Conservation (phyloP, 129 eudicot species). For the Arctium lappa region DNA sequence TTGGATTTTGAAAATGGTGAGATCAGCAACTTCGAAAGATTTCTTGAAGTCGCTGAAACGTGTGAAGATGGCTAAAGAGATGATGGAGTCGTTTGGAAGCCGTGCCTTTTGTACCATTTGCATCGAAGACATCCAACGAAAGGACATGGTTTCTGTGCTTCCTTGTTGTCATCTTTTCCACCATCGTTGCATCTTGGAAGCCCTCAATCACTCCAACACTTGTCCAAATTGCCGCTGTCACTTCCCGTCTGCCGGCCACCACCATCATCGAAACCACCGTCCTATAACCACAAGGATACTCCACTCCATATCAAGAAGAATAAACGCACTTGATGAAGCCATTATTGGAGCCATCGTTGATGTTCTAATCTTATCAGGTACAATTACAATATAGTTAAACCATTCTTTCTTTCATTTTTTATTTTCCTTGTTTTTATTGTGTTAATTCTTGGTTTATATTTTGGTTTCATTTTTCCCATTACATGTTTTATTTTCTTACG, state of each 20-base stretch:
- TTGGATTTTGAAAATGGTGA: too few relatives aligned
- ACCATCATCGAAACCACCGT: background rate
- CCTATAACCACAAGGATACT: background rate
- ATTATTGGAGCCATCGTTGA: too few relatives aligned
- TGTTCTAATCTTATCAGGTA: background rate
- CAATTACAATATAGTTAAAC: too few relatives aligned
- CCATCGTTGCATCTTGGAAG: background rate
- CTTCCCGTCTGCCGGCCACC: background rate
- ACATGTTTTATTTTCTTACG: too few relatives aligned
- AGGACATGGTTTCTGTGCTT: background rate
- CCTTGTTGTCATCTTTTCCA: background rate
- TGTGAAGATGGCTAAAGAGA: background rate
- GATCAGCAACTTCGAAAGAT: background rate
- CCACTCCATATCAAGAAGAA: background rate
- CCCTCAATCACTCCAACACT: background rate
- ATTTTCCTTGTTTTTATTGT: too few relatives aligned
- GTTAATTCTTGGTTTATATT: too few relatives aligned
- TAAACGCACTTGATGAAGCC: too few relatives aligned
- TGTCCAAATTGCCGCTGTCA: background rate
- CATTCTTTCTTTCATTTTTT: background rate
- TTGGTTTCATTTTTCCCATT: background rate
- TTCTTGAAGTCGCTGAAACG: background rate
- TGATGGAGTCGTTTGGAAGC: background rate
- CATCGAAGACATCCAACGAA: background rate
- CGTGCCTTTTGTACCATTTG: background rate